These are phyloP conservation scores for Lablab purpureus DNA, from an alignment of 306 rosid genomes.

Conservation along the genomic window DNA sequence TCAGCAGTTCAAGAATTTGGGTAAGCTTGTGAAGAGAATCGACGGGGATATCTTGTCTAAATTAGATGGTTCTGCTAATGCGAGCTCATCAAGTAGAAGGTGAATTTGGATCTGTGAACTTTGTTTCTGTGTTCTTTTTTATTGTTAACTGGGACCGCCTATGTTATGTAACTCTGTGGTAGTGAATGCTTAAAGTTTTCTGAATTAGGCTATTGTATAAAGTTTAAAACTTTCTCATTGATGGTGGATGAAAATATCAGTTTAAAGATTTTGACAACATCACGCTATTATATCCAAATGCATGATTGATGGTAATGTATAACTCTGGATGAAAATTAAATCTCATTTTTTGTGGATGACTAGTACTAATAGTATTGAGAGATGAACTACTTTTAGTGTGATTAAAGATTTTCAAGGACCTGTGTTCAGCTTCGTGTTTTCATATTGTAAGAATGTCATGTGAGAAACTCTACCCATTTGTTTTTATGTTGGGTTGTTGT, in stretches of 20 bases:
- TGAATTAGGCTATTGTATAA: slow-evolving; percentile 2
- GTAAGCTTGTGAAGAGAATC: slow-evolving; percentile 64
- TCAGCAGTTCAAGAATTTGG: slow-evolving; percentile 77
- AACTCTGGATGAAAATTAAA: slow-evolving; percentile 6
- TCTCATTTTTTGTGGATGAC: slow-evolving; percentile 5
- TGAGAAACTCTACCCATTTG: slow-evolving; percentile 9
- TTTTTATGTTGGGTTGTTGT: slow-evolving; percentile 16
- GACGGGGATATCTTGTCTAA: slow-evolving; percentile 62
- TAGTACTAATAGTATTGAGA: background rate
- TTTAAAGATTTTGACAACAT: slow-evolving; percentile 32
- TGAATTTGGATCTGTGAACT: slow-evolving; percentile 40
- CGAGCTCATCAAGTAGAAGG: slow-evolving; percentile 64
- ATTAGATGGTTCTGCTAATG: slow-evolving; percentile 58
- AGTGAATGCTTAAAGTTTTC: slow-evolving; percentile 20
- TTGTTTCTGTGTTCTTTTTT: background rate
- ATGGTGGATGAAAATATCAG: slow-evolving; percentile 16
- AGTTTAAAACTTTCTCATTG: slow-evolving; percentile 6
- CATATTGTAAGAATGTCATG: background rate
- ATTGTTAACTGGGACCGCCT: slow-evolving; percentile 8
- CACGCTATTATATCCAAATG: background rate
- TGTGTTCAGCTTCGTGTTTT: slow-evolving; percentile 1
- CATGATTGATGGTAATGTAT: slow-evolving; percentile 2
- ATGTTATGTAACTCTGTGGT: background rate
- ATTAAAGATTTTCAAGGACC: slow-evolving; percentile 17
- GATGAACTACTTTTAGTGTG: background rate